Evolutionary conservation across 768 basidiomycete species (phyloP).

Genomic region (Amanita rimosa): DNA sequence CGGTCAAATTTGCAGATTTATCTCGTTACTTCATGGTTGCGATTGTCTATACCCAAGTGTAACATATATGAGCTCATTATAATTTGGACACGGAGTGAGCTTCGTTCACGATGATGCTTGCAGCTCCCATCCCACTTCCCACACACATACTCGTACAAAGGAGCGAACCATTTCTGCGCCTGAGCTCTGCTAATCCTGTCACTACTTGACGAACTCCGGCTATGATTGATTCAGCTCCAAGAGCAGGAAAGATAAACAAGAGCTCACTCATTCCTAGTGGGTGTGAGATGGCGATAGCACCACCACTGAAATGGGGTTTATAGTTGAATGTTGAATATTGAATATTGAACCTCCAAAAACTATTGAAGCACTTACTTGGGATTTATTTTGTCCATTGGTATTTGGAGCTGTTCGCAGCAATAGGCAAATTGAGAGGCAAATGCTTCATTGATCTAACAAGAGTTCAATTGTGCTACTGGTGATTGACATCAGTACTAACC

Average conservation of each 20-base stretch:
- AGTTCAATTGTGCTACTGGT: not conserved
- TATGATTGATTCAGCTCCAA: constrained; percentile 16
- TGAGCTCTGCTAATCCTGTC: constrained; percentile 78
- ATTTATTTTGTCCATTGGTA: constrained; percentile 77
- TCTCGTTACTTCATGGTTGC: not conserved
- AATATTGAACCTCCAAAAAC: not conserved
- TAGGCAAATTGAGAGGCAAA: constrained; percentile 94
- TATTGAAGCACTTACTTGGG: constrained; percentile 45
- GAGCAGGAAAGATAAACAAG: not conserved
- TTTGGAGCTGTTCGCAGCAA: constrained; percentile 69
- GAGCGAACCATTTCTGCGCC: constrained; percentile 52
- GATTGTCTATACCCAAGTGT: not conserved
- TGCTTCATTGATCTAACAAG: constrained; percentile 70
- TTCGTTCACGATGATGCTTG: constrained; percentile 73
- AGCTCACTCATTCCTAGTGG: constrained; percentile 75
- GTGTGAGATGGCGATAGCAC: constrained; percentile 76
- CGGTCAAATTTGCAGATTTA: not conserved
- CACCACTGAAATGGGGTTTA: constrained; percentile 40
- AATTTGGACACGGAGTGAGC: constrained; percentile 9
- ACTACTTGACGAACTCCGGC: constrained; percentile 83
- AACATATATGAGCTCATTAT: not conserved
- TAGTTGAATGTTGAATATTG: not conserved
- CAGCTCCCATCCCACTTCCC: constrained; percentile 87
- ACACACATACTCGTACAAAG: constrained; percentile 73
- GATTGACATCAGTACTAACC: constrained; percentile 22